Base-by-base conservation (phyloP, 441 rosid species). In the Jatropha multifida region DNA sequence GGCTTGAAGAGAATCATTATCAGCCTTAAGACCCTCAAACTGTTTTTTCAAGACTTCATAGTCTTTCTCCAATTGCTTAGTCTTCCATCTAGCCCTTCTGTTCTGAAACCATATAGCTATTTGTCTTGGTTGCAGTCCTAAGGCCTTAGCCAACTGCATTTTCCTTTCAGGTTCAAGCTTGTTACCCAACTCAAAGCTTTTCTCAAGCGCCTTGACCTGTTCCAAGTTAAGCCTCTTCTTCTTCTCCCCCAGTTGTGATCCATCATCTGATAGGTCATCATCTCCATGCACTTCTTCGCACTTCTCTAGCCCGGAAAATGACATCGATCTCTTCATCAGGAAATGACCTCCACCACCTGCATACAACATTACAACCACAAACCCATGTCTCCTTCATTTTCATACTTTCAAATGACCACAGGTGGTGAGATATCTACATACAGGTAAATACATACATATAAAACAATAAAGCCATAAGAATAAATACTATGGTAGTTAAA, bases 101-200 rank as follows among this genome's bases (percentile, higher is more conserved):
- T 95, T 95, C 76, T 95, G 99, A 81, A 95, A 95, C 99, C 99
- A 95, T 17, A 95, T 95, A 55, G 99, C 97, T 1, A 95, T 82
- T 79, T 95, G 99, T 48, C 97, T 88, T 1, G 99, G 98, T 80
- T 92, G 98, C 80, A 95, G 66, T 23, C 97, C 96, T 61, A 95
- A 77, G 65, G 94, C 92, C 82, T 88, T 89, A 59, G 99, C 99
- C 75, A 95, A 81, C 77, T 92, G 97, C 80, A 90, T 76, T 85
- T 95, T 95, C 83, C 98, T 90, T 80, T 93, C 99, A 42, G 99
- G 99, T 69, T 95, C 99, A 26, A 95, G 94, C 88, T 95, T 95
- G 83, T 93, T 95, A 12, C 94, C 96, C 27, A 90, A 72, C 81
- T 95, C 99, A 55, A 95, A 95, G 82, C 94, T 92, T 86, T 87